phyloP scores from a whole-genome alignment of 2,329 filamentous ascomycete genomes.

The Apiospora malaysiana region DNA sequence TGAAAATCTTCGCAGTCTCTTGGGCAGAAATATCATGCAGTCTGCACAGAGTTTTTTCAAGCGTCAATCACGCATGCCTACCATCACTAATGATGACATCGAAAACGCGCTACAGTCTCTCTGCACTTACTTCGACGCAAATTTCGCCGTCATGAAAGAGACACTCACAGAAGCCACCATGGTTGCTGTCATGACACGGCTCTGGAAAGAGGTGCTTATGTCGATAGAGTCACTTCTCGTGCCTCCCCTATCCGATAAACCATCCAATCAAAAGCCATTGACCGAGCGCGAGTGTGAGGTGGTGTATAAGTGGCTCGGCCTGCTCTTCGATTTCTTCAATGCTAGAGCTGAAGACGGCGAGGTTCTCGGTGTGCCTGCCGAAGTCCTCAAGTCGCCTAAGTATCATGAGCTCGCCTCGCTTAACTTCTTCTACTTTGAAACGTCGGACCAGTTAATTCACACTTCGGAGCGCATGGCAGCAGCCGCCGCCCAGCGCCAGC shows the following conservation, averaged over 20 bases:
- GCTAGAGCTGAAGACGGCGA: slow-evolving; percentile 85
- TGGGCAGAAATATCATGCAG: slow-evolving; percentile 67
- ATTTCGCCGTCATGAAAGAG: slow-evolving; percentile 98
- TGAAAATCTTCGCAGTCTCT: slow-evolving; percentile 76
- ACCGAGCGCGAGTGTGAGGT: slow-evolving; percentile 90
- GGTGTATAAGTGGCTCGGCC: slow-evolving; percentile 91
- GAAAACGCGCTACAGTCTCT: slow-evolving; percentile 83
- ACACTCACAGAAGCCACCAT: slow-evolving; percentile 95
- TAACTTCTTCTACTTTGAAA: slow-evolving; percentile 98
- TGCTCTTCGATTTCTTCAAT: slow-evolving; percentile 94
- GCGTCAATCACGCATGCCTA: slow-evolving; percentile 59
- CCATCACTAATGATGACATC: slow-evolving; percentile 73
- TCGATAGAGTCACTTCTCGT: slow-evolving; percentile 91
- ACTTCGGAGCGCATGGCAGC: slow-evolving; percentile 97
- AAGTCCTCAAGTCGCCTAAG: slow-evolving; percentile 95
- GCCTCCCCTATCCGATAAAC: slow-evolving; percentile 93
- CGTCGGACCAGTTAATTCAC: slow-evolving; percentile 87
- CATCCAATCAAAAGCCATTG: slow-evolving; percentile 82
- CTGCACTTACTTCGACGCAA: slow-evolving; percentile 96
- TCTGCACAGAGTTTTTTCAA: slow-evolving; percentile 44
- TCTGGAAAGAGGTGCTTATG: slow-evolving; percentile 97
- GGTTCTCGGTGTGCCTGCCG: slow-evolving; percentile 85
- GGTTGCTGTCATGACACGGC: slow-evolving; percentile 95
- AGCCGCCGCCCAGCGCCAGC: slow-evolving; percentile 76
- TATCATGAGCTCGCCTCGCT: slow-evolving; percentile 96